Evolutionary conservation across 768 basidiomycete species (phyloP).

Genomic region (Rhodotorula sphaerocarpa): DNA sequence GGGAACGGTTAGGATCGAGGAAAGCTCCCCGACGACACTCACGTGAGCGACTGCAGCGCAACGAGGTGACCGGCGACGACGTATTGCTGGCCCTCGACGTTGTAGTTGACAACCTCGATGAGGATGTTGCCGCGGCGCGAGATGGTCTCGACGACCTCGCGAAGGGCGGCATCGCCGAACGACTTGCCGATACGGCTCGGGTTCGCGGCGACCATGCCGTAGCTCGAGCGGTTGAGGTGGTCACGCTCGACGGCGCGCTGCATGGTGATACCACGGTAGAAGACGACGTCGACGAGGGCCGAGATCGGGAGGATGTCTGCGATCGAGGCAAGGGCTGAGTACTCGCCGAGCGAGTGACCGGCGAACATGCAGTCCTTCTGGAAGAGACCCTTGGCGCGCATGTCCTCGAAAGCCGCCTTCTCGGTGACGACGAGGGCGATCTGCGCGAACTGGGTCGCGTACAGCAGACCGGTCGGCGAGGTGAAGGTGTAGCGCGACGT

Average conservation of each 20-base stretch:
- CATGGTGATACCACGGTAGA: constrained; percentile 99
- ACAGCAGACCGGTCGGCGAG: constrained; percentile 87
- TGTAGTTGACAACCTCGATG: constrained; percentile 84
- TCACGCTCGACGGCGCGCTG: constrained; percentile 98
- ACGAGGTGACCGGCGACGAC: constrained; percentile 96
- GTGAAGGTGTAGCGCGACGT: constrained; percentile 98
- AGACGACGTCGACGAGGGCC: constrained; percentile 91
- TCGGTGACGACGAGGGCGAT: constrained; percentile 97
- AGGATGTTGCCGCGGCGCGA: constrained; percentile 65
- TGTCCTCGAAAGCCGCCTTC: constrained; percentile 96
- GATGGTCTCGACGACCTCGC: constrained; percentile 92
- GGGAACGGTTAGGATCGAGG: background rate
- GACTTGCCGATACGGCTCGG: constrained; percentile 87
- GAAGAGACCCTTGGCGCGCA: constrained; percentile 91
- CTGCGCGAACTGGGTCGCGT: constrained; percentile 97
- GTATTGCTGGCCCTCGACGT: constrained; percentile 91
- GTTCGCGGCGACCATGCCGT: constrained; percentile 99
- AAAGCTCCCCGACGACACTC: constrained; percentile 51
- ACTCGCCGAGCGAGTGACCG: constrained; percentile 96
- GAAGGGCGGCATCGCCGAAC: constrained; percentile 89
- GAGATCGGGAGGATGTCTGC: constrained; percentile 94
- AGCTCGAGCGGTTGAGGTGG: constrained; percentile 81
- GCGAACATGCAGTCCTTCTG: constrained; percentile 89
- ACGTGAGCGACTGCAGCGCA: constrained; percentile 85
- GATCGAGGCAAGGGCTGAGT: constrained; percentile 94